Conservation (phyloP, 768 basidiomycete species). For the Tephrocybe sp. region DNA sequence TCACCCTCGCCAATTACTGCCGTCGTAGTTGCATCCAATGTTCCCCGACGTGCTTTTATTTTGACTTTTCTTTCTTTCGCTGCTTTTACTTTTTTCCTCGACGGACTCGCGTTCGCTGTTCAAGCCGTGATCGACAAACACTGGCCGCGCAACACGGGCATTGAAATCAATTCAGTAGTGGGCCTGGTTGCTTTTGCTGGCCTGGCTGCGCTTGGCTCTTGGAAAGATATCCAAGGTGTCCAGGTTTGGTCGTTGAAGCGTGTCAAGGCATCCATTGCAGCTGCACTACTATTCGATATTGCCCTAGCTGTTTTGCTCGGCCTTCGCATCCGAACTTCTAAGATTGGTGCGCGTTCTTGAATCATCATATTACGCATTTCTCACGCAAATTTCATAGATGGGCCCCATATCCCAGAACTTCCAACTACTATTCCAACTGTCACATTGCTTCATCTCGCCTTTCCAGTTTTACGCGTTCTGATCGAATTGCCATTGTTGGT, state of each 20-base stretch:
- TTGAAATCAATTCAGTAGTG: slow-evolving; percentile 65
- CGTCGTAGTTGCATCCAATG: slow-evolving; percentile 70
- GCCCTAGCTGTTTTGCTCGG: slow-evolving; percentile 56
- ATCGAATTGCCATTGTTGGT: slow-evolving; percentile 60
- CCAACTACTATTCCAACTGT: slow-evolving; percentile 29
- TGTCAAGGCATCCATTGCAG: slow-evolving; percentile 52
- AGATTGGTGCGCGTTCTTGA: slow-evolving; percentile 28
- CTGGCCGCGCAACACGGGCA: slow-evolving; percentile 65
- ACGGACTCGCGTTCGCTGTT: slow-evolving; percentile 72
- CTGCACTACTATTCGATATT: slow-evolving; percentile 60
- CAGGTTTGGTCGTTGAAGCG: slow-evolving; percentile 65
- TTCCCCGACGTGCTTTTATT: slow-evolving; percentile 78
- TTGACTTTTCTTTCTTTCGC: slow-evolving; percentile 67
- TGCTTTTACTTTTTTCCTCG: slow-evolving; percentile 73
- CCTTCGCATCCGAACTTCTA: slow-evolving; percentile 34
- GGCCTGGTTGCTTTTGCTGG: slow-evolving; percentile 73
- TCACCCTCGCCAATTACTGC: slow-evolving; percentile 69
- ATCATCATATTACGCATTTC: slow-evolving; percentile 10
- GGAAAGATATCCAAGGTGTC: slow-evolving; percentile 74
- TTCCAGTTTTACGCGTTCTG: slow-evolving; percentile 67
- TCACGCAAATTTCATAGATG: slow-evolving; percentile 15
- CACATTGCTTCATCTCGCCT: slow-evolving; percentile 38
- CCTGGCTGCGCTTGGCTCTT: slow-evolving; percentile 73
- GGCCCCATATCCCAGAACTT: slow-evolving; percentile 30
- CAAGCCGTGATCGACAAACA: slow-evolving; percentile 61